Evolutionary conservation across 169 alveolate species (phyloP).

Genomic region (Plasmodium fragile): DNA sequence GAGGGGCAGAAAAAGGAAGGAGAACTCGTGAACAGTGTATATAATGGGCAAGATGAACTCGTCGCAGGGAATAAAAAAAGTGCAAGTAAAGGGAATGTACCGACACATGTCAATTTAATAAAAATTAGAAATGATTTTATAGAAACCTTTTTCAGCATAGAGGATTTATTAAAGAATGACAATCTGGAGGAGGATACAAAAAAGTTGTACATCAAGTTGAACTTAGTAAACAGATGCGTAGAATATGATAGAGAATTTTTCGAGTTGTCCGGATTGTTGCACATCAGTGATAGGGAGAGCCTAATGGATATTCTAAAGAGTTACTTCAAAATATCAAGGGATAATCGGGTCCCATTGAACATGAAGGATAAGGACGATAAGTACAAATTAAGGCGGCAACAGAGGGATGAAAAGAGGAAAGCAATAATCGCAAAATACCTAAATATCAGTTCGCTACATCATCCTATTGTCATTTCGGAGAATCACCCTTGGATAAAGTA

Average conservation of each 20-base stretch:
- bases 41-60: neutral
- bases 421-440: constrained; percentile 68
- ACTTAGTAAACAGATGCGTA: constrained; percentile 4
- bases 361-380: constrained; percentile 31
- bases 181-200: neutral
- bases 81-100: neutral
- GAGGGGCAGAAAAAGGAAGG: neutral
- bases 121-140: constrained; percentile 41
- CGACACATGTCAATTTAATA: constrained; percentile 10
- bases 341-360: neutral
- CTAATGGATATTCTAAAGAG: constrained; percentile 40
- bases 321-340: constrained; percentile 34
- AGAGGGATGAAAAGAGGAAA: constrained; percentile 45
- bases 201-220: neutral
- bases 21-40: neutral
- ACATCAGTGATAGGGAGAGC: constrained; percentile 35
- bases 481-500: constrained; percentile 75
- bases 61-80: neutral
- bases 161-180: constrained; percentile 16
- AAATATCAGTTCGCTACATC: constrained; percentile 79
- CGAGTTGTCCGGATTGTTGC: constrained; percentile 35
- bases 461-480: constrained; percentile 82
- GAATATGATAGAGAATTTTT: constrained; percentile 61
- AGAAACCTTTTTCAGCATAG: constrained; percentile 36
- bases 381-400: constrained; percentile 25